Base-by-base conservation (phyloP, 768 basidiomycete genomes). In the Suillus subluteus region DNA sequence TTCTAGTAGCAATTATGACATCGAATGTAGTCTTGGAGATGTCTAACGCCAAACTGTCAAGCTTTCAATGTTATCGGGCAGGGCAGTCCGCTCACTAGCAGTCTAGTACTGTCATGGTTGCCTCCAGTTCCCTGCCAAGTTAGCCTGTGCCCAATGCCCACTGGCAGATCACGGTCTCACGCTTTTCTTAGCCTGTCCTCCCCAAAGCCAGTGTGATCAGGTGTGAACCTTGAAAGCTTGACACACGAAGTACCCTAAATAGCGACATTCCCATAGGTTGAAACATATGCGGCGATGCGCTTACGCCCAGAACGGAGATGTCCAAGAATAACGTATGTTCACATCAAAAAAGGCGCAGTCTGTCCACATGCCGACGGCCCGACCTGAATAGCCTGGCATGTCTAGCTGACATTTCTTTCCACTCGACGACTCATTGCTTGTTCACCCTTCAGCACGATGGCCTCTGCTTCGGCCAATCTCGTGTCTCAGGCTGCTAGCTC, bases 401-500 rank as follows among this genome's bases (percentile, higher is more conserved):
- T 48, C 44, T 50, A 48, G 52, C 61, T 64, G 46, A 66, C 62
- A 62, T 63, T 56, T 62, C 62, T 64, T 58, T 68, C 62, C n/a
- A 63, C 43, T 41, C 62, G 56, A 50, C 70, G 58, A 67, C 68
- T 66, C 62, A 62, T 67, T 70, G 65, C 50, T 67, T 73, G 66
- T 54, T 52, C n/a, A n/a, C 48, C 52, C 30, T 35, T 55, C 30
- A 56, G 52, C 73, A 68, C 72, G 69, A 84, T 84, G 84, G 82
- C 82, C 73, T 71, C 83, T 30, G 70, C 78, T 38, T 65, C 76
- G 68, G 74, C 77, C 70, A 48, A 67, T 64, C 66, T 70, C 58
- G 50, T 78, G 7, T 67, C 77, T 13, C 79, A 80, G 75, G 83
- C 84, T 13, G 73, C 80, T 16, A 67, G 73, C 52, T 82, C 83